These are phyloP conservation scores for Leccinum subgranulosum DNA, from an alignment of 768 basidiomycete genomes.

Conservation along the genomic window DNA sequence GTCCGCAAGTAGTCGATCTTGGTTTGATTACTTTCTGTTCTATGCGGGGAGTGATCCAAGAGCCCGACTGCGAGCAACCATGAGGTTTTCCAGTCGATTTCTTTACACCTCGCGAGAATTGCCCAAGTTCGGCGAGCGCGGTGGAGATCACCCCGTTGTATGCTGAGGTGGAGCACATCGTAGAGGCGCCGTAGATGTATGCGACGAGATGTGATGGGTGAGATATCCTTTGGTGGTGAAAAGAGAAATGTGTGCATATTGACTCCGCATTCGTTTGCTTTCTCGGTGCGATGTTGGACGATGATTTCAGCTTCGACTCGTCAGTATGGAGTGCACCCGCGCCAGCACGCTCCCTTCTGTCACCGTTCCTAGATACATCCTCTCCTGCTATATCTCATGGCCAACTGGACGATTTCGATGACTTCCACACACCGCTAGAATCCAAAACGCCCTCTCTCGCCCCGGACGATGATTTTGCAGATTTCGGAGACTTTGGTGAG, in stretches of 20 bases:
- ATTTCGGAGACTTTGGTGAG: constrained; percentile 87
- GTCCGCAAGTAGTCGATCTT: constrained; percentile 59
- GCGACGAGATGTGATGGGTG: constrained; percentile 54
- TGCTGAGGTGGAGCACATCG: constrained; percentile 68
- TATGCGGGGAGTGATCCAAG: constrained; percentile 36
- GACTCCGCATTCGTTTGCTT: not conserved
- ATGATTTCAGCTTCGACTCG: constrained; percentile 68
- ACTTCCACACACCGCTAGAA: constrained; percentile 46
- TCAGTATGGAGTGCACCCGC: constrained; percentile 67
- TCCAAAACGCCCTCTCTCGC: constrained; percentile 40
- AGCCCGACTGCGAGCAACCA: constrained; percentile 69
- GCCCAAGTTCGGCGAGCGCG: constrained; percentile 71
- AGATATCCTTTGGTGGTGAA: constrained; percentile 49
- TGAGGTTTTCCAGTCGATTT: constrained; percentile 68
- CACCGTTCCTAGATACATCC: constrained; percentile 22
- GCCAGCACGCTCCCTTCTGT: constrained; percentile 28
- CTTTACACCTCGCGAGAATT: constrained; percentile 73
- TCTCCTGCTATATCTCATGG: constrained; percentile 30
- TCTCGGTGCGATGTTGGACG: constrained; percentile 49
- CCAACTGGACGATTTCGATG: constrained; percentile 52
- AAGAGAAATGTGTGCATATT: constrained; percentile 55
- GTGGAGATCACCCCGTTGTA: constrained; percentile 61
- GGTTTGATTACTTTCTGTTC: constrained; percentile 29
- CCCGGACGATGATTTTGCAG: constrained; percentile 76
- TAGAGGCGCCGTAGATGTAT: constrained; percentile 71